Evolutionary conservation across 306 rosid genomes (phyloP).

Genomic region (Cajanus cajan): DNA sequence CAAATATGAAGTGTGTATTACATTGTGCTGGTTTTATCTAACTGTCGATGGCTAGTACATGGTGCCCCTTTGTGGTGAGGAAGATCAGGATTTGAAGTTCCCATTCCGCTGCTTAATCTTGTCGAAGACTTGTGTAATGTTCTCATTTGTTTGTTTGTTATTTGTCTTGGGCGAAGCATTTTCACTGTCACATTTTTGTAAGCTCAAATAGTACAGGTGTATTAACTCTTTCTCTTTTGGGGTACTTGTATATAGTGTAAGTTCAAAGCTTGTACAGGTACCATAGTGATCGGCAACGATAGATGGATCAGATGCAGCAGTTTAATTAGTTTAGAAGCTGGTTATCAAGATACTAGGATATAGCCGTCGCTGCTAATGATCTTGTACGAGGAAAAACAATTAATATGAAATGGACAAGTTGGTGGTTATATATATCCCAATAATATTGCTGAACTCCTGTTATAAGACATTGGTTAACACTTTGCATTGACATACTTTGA

Average conservation of each 20-base stretch:
- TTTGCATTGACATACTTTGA: not conserved
- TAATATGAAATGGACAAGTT: not conserved
- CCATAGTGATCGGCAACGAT: not conserved
- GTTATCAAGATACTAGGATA: not conserved
- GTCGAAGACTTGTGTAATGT: not conserved
- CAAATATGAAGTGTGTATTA: not conserved
- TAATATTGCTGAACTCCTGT: not conserved
- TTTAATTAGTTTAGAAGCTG: slow-evolving; percentile 1
- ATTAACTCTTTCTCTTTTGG: not conserved
- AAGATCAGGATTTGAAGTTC: slow-evolving; percentile 11
- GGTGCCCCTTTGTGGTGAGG: not conserved
- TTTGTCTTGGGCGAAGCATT: slow-evolving; percentile 15
- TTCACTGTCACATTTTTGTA: not conserved
- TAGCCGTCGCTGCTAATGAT: not conserved
- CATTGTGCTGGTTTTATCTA: slow-evolving; percentile 2
- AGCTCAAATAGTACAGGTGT: not conserved
- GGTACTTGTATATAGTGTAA: slow-evolving; percentile 31
- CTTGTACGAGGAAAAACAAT: not conserved
- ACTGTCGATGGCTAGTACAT: not conserved
- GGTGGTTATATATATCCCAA: not conserved
- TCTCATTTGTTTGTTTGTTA: not conserved
- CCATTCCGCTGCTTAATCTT: not conserved
- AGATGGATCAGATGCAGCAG: slow-evolving; percentile 10
- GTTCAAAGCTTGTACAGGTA: slow-evolving; percentile 31
- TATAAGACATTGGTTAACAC: not conserved